A percentile compares a stretch with the other conserved stretches of the same genome.
Evolutionary conservation across 257 asterid species (phyloP).

Genomic region (Ajuga chamaepitys): DNA sequence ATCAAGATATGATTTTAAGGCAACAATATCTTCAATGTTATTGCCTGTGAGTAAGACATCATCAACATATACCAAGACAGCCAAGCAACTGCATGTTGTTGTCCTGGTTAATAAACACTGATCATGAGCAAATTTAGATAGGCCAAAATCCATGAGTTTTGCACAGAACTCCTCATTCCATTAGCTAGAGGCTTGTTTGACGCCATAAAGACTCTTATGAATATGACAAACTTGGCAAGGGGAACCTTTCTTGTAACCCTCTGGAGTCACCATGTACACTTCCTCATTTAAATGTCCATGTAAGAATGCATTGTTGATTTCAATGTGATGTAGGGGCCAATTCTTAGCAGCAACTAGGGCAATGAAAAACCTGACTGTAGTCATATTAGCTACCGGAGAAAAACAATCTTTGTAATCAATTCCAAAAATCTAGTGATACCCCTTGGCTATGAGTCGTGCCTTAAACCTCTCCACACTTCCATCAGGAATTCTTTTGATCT

Average conservation of each 20-base stretch:
- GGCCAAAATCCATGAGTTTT: not conserved
- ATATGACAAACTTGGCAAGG: not conserved
- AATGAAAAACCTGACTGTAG: not conserved
- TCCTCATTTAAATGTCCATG: not conserved
- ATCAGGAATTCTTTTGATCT: too few species aligned
- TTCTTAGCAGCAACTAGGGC: not conserved
- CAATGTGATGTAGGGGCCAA: not conserved
- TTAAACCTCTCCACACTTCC: too few species aligned
- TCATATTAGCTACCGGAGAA: not conserved
- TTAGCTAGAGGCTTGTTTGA: too few species aligned
- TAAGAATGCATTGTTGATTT: too few species aligned
- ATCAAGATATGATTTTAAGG: not conserved
- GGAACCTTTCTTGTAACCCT: not conserved
- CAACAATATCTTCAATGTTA: rapidly evolving
- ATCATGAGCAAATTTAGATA: not conserved
- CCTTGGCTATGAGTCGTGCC: not conserved
- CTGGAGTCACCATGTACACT: not conserved
- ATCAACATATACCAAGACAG: not conserved
- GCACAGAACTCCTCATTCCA: not conserved
- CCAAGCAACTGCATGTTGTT: not conserved
- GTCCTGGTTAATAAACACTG: not conserved
- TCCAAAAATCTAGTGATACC: not conserved
- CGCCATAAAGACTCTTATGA: not conserved
- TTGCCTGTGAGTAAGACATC: not conserved
- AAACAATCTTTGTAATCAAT: too few species aligned